A percentile compares a stretch with the other conserved stretches of the same genome.
Conservation (phyloP, 108 stramenopile genomes). For the Cyclotella atomus region DNA sequence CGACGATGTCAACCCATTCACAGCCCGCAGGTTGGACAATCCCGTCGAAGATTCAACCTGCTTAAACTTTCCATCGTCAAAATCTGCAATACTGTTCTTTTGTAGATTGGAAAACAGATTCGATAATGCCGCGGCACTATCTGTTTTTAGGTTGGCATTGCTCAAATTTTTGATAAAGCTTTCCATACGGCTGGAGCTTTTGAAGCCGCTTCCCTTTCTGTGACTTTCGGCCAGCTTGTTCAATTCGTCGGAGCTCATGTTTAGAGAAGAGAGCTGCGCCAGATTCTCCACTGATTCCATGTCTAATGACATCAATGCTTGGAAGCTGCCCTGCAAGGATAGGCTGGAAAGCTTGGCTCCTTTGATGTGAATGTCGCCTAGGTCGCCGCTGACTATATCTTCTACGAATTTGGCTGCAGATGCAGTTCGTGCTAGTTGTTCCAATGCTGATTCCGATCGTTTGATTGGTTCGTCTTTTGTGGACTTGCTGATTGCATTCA, state of each 20-base stretch:
- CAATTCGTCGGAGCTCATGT: slow-evolving; percentile 30
- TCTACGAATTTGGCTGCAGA: slow-evolving; percentile 60
- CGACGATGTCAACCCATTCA: slow-evolving; percentile 70
- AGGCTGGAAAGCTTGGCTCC: slow-evolving; percentile 54
- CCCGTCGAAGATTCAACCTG: slow-evolving; percentile 71
- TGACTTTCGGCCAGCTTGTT: slow-evolving; percentile 12
- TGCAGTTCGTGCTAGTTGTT: slow-evolving; percentile 77
- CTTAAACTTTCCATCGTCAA: slow-evolving; percentile 31
- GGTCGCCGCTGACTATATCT: slow-evolving; percentile 66
- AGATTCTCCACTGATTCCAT: slow-evolving; percentile 89
- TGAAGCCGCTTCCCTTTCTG: slow-evolving; percentile 2
- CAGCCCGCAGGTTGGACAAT: slow-evolving; percentile 69
- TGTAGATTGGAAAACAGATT: slow-evolving; percentile 37
- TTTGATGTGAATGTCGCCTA: slow-evolving; percentile 49
- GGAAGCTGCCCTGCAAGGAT: slow-evolving; percentile 73
- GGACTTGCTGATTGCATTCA: slow-evolving; percentile 6
- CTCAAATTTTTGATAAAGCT: slow-evolving; percentile 71
- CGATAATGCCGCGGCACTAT: slow-evolving; percentile 32
- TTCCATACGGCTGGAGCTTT: slow-evolving; percentile 59
- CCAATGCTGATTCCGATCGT: slow-evolving; percentile 46
- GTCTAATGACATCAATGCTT: slow-evolving; percentile 89
- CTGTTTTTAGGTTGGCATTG: slow-evolving; percentile 63
- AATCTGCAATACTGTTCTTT: slow-evolving; percentile 22
- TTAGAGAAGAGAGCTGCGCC: slow-evolving; percentile 60
- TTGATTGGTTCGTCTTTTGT: slow-evolving; percentile 38